phyloP scores from a whole-genome alignment of 352 stramenopile genomes.

The Peronospora tabacina region DNA sequence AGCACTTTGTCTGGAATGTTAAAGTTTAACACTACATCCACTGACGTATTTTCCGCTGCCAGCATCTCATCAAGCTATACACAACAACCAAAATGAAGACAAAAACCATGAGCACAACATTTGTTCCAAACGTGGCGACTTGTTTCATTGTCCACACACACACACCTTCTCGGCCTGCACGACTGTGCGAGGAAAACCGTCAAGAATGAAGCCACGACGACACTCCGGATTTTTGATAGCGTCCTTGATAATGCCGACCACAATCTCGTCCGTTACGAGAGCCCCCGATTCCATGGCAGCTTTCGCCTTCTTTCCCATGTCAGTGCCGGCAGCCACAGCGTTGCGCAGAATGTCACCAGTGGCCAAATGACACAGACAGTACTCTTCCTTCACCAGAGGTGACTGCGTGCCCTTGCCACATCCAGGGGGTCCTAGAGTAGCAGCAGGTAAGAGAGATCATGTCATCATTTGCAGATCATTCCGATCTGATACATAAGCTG shows the following conservation, averaged over 20 bases:
- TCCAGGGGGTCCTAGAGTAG: constrained; percentile 73
- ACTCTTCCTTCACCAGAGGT: constrained; percentile 95
- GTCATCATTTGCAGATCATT: neutral
- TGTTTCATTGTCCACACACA: neutral
- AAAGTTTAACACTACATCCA: constrained; percentile 92
- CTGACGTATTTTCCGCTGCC: constrained; percentile 72
- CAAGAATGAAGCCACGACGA: constrained; percentile 97
- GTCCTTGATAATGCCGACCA: constrained; percentile 99
- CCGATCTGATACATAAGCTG: neutral
- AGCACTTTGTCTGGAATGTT: constrained; percentile 93
- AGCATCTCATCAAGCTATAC: constrained; percentile 94
- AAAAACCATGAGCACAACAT: constrained; percentile 5
- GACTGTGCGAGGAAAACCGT: constrained; percentile 98
- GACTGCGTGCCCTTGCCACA: constrained; percentile 99
- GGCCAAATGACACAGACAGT: constrained; percentile 96
- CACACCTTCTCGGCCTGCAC: constrained; percentile 92
- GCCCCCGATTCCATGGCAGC: constrained; percentile 95
- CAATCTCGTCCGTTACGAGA: constrained; percentile 96
- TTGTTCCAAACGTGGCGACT: neutral
- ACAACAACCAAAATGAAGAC: neutral
- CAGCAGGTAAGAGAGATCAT: constrained; percentile 7
- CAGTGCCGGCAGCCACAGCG: constrained; percentile 92
- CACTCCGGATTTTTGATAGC: constrained; percentile 96
- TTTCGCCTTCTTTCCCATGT: constrained; percentile 97
- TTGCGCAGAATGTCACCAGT: constrained; percentile 99